Evolutionary conservation across 1,284 basidiomycete genomes (phyloP), one percentile per base, ranked within the genome.

Genomic region (Ganoderma lingzhi): DNA sequence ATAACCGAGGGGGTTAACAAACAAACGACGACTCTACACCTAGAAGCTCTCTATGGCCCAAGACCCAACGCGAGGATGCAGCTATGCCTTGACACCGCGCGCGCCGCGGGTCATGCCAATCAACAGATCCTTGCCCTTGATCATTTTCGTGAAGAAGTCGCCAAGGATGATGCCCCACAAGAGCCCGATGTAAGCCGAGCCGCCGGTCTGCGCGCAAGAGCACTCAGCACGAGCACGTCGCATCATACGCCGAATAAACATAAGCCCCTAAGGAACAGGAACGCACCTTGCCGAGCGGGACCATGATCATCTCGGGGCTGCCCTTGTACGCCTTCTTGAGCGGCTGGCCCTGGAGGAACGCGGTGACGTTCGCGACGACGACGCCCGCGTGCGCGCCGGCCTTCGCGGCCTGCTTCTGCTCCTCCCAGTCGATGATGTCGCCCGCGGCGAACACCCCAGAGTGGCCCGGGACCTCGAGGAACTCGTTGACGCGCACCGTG

Each of bases 381-480:
- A 88, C 78, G 0, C 74, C 71, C 2, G 82, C 81, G 71, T 91
- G 90, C 3, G 74, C 78, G 2, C 64, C 19, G 0, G 79, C 78
- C 76, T 91, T 91, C 15, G 81, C 82, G 0, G 83, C 81, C 73
- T 88, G 87, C 74, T 91, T 90, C 74, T 88, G 85, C 78, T 91
- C 90, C 0, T 80, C 62, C 84, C 85, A 87, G 37, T 88, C 85
- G 64, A 88, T 84, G 63, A 87, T 83, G 75, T 91, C 90, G 10
- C 90, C 90, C 4, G 79, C 81, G 0, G 88, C 89, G 74, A 90
- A 90, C 30, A 91, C 85, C 61, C 82, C 81, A 0, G 84, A 78
- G 75, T 88, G 79, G 0, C 77, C 78, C 19, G 74, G 72, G 5
- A 90, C 74, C 74, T 90, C 87, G 23, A 91, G 80, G 3, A 87